Percentiles rank a stretch among this genome's conserved stretches.
Evolutionary conservation across 2,329 filamentous ascomycete genomes (phyloP).

Genomic region (Phaeosphaeriaceae sp.): DNA sequence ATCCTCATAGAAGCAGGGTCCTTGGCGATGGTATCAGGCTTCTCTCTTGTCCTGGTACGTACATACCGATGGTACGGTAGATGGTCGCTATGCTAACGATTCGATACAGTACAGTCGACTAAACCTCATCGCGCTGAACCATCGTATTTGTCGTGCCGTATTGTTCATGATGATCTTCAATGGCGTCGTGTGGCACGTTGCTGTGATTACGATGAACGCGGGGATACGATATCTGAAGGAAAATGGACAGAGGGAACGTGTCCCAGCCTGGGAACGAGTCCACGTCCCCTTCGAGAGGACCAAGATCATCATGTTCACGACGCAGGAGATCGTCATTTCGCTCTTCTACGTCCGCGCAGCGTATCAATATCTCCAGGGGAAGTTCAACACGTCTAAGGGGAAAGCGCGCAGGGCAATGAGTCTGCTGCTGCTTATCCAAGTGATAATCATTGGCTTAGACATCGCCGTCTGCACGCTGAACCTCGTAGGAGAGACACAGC

Average conservation of each 20-base stretch:
- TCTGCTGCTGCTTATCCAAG: conserved; percentile 14
- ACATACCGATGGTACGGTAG: neutral
- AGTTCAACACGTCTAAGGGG: conserved; percentile 15
- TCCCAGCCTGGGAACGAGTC: conserved; percentile 3
- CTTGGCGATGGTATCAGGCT: conserved; percentile 65
- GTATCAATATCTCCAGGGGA: conserved; percentile 48
- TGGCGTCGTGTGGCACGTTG: conserved; percentile 58
- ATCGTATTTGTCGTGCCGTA: conserved; percentile 53
- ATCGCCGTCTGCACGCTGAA: conserved; percentile 13
- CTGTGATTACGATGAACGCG: conserved; percentile 51
- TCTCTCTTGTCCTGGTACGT: conserved; percentile 58
- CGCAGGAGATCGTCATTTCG: conserved; percentile 38
- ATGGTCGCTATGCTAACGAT: neutral
- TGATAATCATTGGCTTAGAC: conserved; percentile 15
- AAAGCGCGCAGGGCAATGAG: conserved; percentile 8
- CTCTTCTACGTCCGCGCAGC: conserved; percentile 58
- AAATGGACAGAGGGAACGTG: neutral
- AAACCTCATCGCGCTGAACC: conserved; percentile 61
- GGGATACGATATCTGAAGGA: conserved; percentile 2
- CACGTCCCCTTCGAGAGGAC: conserved; percentile 26
- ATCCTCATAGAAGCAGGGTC: conserved; percentile 56
- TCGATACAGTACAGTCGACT: conserved; percentile 59
- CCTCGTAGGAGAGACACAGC: conserved; percentile 4
- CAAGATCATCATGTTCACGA: conserved; percentile 46
- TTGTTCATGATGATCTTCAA: conserved; percentile 63